These are phyloP conservation scores for Sarocladium oryzae DNA, from an alignment of 2,329 filamentous ascomycete species.

Conservation along the genomic window DNA sequence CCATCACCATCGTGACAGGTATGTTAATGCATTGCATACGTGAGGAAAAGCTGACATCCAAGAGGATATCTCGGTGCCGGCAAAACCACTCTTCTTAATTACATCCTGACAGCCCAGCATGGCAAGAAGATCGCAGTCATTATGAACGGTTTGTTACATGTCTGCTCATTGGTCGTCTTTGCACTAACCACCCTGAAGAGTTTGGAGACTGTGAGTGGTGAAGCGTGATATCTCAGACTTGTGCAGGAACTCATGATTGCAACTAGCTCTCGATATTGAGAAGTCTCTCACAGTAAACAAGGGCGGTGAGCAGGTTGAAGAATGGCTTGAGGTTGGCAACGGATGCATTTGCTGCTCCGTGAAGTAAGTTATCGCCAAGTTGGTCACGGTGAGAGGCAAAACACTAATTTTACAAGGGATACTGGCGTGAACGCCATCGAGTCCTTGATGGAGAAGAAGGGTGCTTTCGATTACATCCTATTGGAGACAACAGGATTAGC, in stretches of 20 bases:
- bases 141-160: conserved; percentile 60
- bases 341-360: conserved; percentile 98
- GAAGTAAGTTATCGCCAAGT: conserved; percentile 69
- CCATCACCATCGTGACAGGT: conserved; percentile 81
- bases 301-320: conserved; percentile 73
- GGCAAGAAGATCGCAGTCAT: conserved; percentile 98
- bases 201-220: conserved; percentile 67
- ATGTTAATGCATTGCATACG: conserved; percentile 14
- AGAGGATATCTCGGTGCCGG: conserved; percentile 89
- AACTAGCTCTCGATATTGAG: conserved; percentile 83
- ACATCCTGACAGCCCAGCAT: conserved; percentile 90
- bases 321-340: conserved; percentile 95
- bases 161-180: not conserved
- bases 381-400: conserved; percentile 17
- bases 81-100: conserved; percentile 92
- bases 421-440: conserved; percentile 92
- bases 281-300: conserved; percentile 90
- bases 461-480: conserved; percentile 94
- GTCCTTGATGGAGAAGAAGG: conserved; percentile 87
- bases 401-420: conserved; percentile 51
- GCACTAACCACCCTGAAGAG: conserved; percentile 41
- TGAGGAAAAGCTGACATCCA: not conserved
- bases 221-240: not conserved
- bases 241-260: not conserved
- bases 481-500: conserved; percentile 94